These are phyloP conservation scores for Pseudopyricularia javanii DNA, from an alignment of 2,329 filamentous ascomycete species.

Conservation along the genomic window DNA sequence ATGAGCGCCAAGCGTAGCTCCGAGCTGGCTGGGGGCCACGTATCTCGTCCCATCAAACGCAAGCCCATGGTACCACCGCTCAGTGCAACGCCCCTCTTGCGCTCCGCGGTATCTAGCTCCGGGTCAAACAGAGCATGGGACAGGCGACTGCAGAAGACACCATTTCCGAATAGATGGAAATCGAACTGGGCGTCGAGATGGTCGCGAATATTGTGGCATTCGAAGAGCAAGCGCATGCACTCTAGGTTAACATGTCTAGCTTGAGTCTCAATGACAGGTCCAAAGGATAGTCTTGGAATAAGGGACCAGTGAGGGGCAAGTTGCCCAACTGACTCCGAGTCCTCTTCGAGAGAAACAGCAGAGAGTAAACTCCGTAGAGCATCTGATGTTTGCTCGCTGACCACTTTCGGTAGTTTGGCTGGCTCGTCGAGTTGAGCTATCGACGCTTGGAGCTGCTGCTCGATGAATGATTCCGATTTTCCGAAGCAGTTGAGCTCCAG, in stretches of 20 bases:
- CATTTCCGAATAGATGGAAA: constrained; percentile 78
- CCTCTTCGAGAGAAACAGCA: background rate
- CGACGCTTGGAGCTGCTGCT: constrained; percentile 34
- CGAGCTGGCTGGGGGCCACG: constrained; percentile 88
- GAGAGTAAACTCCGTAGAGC: background rate
- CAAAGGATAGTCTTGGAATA: constrained; percentile 60
- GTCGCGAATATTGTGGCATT: constrained; percentile 53
- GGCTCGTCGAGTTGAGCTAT: constrained; percentile 32
- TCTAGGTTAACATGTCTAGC: constrained; percentile 65
- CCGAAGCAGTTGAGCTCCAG: constrained; percentile 34
- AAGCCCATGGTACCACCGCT: constrained; percentile 68
- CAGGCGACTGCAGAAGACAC: constrained; percentile 68
- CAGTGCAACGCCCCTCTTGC: constrained; percentile 51
- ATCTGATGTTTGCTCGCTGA: background rate
- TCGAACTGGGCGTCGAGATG: constrained; percentile 66
- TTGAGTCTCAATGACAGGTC: constrained; percentile 61
- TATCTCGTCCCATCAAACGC: constrained; percentile 66
- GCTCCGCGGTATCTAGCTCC: constrained; percentile 67
- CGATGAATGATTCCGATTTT: constrained; percentile 30
- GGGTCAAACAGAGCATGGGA: constrained; percentile 77
- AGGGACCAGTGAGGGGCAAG: constrained; percentile 44
- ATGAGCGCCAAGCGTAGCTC: constrained; percentile 83
- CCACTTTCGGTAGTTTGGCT: constrained; percentile 7
- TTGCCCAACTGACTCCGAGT: background rate
- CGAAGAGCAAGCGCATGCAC: constrained; percentile 65